A percentile compares a stretch with the other conserved stretches of the same genome.
Evolutionary conservation across 2,329 filamentous ascomycete genomes (phyloP).

Genomic region (Fusarium temperatum): DNA sequence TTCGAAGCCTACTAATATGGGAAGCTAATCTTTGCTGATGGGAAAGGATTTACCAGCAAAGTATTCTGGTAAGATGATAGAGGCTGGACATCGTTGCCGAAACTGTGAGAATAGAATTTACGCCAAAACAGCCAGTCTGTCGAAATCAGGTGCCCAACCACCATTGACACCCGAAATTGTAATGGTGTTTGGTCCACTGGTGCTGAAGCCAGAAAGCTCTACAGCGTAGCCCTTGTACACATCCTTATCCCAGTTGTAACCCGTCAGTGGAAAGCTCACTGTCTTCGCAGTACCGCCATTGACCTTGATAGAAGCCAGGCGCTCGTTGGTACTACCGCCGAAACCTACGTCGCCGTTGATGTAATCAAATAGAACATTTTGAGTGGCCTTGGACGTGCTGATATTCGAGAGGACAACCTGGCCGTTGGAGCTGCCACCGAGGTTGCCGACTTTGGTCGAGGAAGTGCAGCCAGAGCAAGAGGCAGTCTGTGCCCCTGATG

Average conservation of each 20-base stretch:
- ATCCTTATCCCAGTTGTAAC: neutral
- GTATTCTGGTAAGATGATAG: neutral
- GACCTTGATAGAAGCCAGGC: neutral
- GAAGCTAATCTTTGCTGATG: neutral
- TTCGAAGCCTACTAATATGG: neutral
- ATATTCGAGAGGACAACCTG: neutral
- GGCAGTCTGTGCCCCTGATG: neutral
- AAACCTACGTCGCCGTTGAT: neutral
- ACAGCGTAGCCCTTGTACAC: neutral
- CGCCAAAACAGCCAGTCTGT: neutral
- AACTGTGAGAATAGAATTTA: neutral
- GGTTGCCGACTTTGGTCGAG: neutral
- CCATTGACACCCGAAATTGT: neutral
- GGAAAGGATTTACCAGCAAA: accelerated
- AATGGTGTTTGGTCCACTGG: neutral
- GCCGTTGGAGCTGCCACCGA: neutral
- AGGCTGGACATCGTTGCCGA: neutral
- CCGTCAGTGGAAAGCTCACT: neutral
- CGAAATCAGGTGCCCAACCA: neutral
- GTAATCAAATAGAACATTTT: neutral
- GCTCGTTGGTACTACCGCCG: neutral
- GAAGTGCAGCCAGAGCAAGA: neutral
- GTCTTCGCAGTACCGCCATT: neutral
- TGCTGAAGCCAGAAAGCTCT: neutral
- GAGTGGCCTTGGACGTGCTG: neutral